Evolutionary conservation across 1,284 basidiomycete genomes (phyloP).

Genomic region (Somion occarium): DNA sequence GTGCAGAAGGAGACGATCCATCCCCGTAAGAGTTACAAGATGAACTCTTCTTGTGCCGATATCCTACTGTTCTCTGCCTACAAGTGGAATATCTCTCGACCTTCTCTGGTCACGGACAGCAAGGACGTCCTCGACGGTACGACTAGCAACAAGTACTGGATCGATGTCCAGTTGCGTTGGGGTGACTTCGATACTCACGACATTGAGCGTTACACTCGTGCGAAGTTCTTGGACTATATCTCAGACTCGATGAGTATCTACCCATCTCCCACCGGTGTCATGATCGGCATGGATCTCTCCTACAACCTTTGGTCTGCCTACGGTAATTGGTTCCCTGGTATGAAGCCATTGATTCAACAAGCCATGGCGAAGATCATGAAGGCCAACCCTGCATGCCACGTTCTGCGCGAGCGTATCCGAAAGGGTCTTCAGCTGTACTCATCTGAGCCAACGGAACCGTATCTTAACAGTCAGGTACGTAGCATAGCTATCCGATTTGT

Average conservation of each 20-base stretch:
- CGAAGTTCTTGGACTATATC: conserved; percentile 97
- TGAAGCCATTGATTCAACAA: conserved; percentile 97
- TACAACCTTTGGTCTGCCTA: conserved; percentile 99
- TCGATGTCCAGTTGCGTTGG: conserved; percentile 98
- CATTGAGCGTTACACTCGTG: conserved; percentile 95
- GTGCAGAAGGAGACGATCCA: conserved; percentile 99
- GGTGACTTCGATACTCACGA: conserved; percentile 99
- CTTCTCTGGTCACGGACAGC: conserved; percentile 93
- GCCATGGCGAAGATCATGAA: conserved; percentile 99
- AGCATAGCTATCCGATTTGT: conserved; percentile 32
- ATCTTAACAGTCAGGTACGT: conserved; percentile 97
- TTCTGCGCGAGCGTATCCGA: conserved; percentile 96
- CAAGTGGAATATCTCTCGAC: conserved; percentile 98
- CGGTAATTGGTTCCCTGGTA: conserved; percentile 98
- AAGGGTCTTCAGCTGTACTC: conserved; percentile 99
- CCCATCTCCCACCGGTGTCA: conserved; percentile 95
- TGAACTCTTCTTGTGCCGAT: conserved; percentile 97
- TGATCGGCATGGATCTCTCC: conserved; percentile 97
- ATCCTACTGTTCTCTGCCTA: conserved; percentile 96
- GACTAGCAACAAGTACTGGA: conserved; percentile 98
- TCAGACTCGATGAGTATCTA: conserved; percentile 98
- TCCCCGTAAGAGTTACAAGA: conserved; percentile 99
- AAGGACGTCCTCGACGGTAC: conserved; percentile 97
- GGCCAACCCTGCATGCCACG: conserved; percentile 97
- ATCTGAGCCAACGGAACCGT: conserved; percentile 98